Base-by-base conservation (phyloP, 306 rosid species). In the Betula pendula region DNA sequence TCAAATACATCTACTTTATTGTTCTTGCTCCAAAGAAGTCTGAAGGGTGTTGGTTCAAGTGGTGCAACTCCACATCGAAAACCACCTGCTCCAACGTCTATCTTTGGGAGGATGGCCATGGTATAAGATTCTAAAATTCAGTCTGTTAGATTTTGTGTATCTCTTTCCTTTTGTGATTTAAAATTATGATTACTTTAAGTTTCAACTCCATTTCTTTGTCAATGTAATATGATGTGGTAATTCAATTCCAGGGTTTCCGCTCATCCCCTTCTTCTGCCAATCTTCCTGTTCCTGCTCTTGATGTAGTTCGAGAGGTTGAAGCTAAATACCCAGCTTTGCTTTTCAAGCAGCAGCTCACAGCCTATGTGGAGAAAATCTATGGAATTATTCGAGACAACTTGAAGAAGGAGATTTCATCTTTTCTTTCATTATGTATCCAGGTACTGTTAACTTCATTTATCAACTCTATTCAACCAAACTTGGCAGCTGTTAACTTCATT, bases 61-160 rank as follows among this genome's bases (percentile, higher is more conserved):
- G 87, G 92, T 70, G 77, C 92, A 79, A 89, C 96, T 74, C 88
- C 90, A 42, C 88, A 75, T 6, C 85, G 81, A 70, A 95, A 95
- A 76, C 92, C 95, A 15, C 89, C 97, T 17, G 84, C 90, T 77
- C 90, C 99, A 68, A 90, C 99, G 10, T 95, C 99, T 65, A 84
- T 95, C 77, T 95, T 95, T 81, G 99, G 97, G 87, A 92, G 99
- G 89, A 95, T 95, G 98, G 80, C 98, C 58, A 92, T 95, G 99
- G 99, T 93, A 87, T 78, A 49, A 5, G 73, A 71, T 70, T 74
- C 47, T 47, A 65, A 19, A 58, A 47, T 16, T 29, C 5, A 10
- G 27, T 20, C 15, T 48, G 42, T 44, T 33, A 6, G 33, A 8
- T 38, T 51, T 8, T 40, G 13, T 14, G 22, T 47, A 67, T 38